Evolutionary conservation across 2,329 filamentous ascomycete species (phyloP), one percentile per base, ranked within the genome.

Genomic region (Diaporthe destruens): DNA sequence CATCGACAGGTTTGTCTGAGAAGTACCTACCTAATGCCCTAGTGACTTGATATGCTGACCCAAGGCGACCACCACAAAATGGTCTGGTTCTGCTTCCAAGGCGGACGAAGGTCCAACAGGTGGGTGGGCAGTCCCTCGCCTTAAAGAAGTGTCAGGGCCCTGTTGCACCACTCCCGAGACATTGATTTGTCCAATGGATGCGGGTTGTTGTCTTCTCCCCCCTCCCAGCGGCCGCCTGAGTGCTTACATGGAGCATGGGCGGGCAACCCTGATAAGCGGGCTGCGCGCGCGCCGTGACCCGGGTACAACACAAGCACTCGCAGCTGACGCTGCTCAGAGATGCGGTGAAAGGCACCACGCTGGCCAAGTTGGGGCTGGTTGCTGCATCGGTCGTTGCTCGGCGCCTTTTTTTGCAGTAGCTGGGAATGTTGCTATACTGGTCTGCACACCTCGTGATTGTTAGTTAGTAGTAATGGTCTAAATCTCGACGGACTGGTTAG

Each of bases 291-390:
- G 7, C 18, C 54, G 39, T 42, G 16, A 42, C 25, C 44, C 44
- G 25, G 11, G 39, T 18, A 14, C 23, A 23, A 14, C 23, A 23
- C 20, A 66, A 66, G 47, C n/a, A 39, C 61, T 14, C 53, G 61
- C 61, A 53, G 61, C 61, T 65, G 44, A 65, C 29, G 7, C 14
- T 4, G 44, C 7, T 14, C 57, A 53, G 25, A 39, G 16, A 39
- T 66, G 61, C 61, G 61, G 61, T 66, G 61, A 66, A 20, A 36
- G 18, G 39, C 39, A 42, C 16, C 14, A 18, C 36, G 16, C 16
- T 8, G 14, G 7, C 6, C 32, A 25, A 6, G 16, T 49, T 14
- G 14, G 25, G n/a, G 25, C 12, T 7, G 47, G 6, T n/a, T 18
- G 39, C 29, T 5, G 29, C 32, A 20, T 23, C 12, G 6, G 20